Evolutionary conservation across 208 protist species (phyloP), one percentile per base, ranked within the genome.

Genomic region (Acanthamoeba culbertsoni): DNA sequence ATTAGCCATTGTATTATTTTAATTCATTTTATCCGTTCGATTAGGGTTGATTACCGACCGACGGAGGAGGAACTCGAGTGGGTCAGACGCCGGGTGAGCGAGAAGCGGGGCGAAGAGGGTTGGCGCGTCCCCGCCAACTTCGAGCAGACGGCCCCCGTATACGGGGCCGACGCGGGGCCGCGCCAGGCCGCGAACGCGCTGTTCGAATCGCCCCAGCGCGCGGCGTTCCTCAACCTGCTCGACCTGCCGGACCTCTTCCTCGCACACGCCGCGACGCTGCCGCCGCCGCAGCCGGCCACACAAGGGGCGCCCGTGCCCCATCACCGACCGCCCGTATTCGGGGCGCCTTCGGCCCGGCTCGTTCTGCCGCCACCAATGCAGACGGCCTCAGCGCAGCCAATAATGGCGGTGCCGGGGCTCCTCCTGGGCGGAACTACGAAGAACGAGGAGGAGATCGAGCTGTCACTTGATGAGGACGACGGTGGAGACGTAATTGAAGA

Each of bases 231-330:
- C 10, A 20, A 62, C 3, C 45, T 90, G 31, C 55, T 90, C 53
- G 82, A 65, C n/a, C 51, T 90, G 46, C 82, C 53, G 16, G 82
- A 90, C n/a, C 46, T 90, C 16, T 90, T 90, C 55, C 51, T 68
- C 35, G 82, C 82, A 20, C 37, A 59, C 31, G 45, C 82, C 0
- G 18, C 31, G 31, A 1, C 28, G 7, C 16, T 42, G 5, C 31
- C 71, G 0, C 40, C 20, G 16, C 71, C 71, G 3, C 59, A 10
- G 59, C 37, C 65, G 28, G 40, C 65, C 43, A 6, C 45, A 48
- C n/a, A 23, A 37, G 12, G n/a, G 35, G 2, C 65, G 43, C 65
- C 65, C 35, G 1, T 43, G 46, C 75, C n/a, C n/a, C 45, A 35
- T 7, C 33, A 31, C 16, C 75, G 28, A 86, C 43, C 4, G 7